Base-by-base conservation (phyloP, 257 asterid genomes). In the Ballota nigra region DNA sequence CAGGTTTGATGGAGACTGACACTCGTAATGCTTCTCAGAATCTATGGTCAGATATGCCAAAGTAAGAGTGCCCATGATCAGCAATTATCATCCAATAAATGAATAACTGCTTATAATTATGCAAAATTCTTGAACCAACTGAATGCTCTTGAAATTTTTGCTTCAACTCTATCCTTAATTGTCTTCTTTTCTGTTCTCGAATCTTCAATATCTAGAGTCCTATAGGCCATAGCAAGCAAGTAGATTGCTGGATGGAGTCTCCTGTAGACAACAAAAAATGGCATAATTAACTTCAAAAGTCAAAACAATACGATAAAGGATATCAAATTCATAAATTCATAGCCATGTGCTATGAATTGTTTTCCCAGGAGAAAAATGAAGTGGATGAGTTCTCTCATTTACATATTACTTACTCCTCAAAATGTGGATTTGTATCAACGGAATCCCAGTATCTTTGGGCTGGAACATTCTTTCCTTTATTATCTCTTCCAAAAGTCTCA, bases 161-260 rank as follows among this genome's bases (percentile, higher is more conserved):
- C 84, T 78, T 82, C 88, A 72, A 91, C 80, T 70, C 82, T 79
- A 76, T 83, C 86, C 84, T 83, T 89, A 75, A 88, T 64, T 40
- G 87, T 66, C 79, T 63, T 80, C 81, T 77, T 87, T 60, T 68
- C 63, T 81, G 80, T 83, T 81, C 83, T 85, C 36, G 72, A 79
- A 75, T 83, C 86, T 85, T 94, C 98, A 68, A 94, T 84, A 77
- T 94, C 98, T 63, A 94, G 86, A 70, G 96, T 87, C 77, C 97
- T 86, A 79, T 94, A 94, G 75, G 97, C 97, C 77, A 94, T 87
- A 74, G 89, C 80, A 78, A 94, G 92, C 87, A 94, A 82, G 83
- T 94, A 91, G 72, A 94, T 77, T 40, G 97, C 97, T 68, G 98
- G 98, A 78, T 89, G 97, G 69, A 94, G 91, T 83, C 88, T 91